Base-by-base conservation (phyloP, 1,139 yeast genomes). In the Sugiyamaella grinbergsii region DNA sequence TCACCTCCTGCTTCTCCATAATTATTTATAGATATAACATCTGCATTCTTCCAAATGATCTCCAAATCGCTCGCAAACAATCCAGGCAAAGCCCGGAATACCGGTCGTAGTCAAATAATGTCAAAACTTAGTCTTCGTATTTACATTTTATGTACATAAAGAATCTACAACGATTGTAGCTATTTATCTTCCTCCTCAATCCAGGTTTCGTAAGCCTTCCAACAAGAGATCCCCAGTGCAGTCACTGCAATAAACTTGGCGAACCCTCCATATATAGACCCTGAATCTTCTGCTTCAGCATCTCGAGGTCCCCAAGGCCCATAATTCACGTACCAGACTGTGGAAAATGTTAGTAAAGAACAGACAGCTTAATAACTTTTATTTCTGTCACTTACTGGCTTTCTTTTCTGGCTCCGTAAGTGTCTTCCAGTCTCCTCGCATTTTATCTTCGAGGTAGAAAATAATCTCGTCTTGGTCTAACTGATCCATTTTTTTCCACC, bases 401-500 rank as follows among this genome's bases (percentile, higher is more conserved):
- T 62, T 60, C 58, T 62, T 62, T 54, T 75, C 79, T 6, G 64
- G 66, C 3, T 37, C 50, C 6, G 69, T 56, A 61, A 75, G 59
- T 2, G 53, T 57, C 19, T 55, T 59, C 79, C 79, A 75, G 52
- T 67, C 65, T 15, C 69, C 75, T 22, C 73, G 68, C 73, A 72
- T 71, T 39, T 65, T 62, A 67, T 75, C 75, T 47, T 71, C 73
- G 16, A 75, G 58, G 55, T 73, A 75, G 48, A 72, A 71, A 19
- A 66, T 62, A n/a, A 75, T 64, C 54, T 74, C 78, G 43, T 74
- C 77, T 56, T 68, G 73, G 47, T 73, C 64, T 18, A 67, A 65
- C 11, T 66, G 65, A 34, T 71, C 68, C 68, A 73, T 61, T 47
- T 60, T 63, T 18, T 55, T 43, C 79, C 79, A 75, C 23, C 71